Conservation (phyloP, 495 filamentous ascomycete species). For the Echria macrotheca region DNA sequence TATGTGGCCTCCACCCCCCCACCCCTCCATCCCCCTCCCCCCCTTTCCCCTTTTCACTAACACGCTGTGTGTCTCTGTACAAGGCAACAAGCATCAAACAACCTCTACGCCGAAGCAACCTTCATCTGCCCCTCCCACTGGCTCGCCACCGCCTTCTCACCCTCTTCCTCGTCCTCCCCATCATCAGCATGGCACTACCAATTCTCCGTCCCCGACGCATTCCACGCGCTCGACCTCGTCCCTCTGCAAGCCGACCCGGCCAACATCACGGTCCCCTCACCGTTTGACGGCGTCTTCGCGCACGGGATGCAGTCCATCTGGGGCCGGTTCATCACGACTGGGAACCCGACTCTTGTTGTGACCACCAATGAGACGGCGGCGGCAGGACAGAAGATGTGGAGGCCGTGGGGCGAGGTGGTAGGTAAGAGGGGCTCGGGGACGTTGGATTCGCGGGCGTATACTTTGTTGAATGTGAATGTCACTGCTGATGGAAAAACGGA, state of each 20-base stretch:
- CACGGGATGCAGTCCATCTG: conserved; percentile 31
- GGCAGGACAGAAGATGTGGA: conserved; percentile 8
- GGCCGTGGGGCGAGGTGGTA: conserved; percentile 28
- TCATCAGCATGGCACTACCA: conserved; percentile 51
- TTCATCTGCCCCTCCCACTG: conserved; percentile 61
- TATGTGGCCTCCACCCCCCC: too few relatives aligned
- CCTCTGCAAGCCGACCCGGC: conserved; percentile 17
- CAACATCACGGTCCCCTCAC: too few relatives aligned
- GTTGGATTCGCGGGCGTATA: too few relatives aligned
- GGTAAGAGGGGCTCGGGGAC: too few relatives aligned
- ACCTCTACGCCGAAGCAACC: conserved; percentile 56
- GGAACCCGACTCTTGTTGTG: conserved; percentile 43
- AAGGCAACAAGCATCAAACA: conserved; percentile 37
- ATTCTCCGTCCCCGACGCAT: conserved; percentile 50
- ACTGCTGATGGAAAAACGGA: conserved; percentile 40
- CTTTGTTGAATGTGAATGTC: conserved; percentile 48
- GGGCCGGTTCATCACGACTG: conserved; percentile 50
- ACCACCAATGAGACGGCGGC: neutral
- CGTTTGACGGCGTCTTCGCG: conserved; percentile 26
- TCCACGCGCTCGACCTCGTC: conserved; percentile 49
- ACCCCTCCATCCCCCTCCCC: too few relatives aligned
- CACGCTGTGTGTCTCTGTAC: too few relatives aligned
- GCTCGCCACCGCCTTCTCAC: conserved; percentile 59
- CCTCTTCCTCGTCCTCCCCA: too few relatives aligned
- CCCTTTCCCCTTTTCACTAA: too few relatives aligned